Conservation (phyloP, 208 protist species). For the Endotrypanum monterogeii region DNA sequence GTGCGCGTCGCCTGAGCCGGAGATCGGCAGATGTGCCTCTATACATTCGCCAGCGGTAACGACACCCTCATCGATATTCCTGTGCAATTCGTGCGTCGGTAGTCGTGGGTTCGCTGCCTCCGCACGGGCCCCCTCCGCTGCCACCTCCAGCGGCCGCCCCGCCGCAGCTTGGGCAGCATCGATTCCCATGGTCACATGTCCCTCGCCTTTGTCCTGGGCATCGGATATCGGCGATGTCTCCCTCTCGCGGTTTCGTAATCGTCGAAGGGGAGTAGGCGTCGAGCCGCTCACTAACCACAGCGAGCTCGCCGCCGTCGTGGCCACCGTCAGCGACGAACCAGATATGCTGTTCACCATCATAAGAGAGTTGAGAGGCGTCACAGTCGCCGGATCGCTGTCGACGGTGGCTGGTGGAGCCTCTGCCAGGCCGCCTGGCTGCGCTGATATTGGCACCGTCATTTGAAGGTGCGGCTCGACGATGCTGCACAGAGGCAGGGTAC, state of each 20-base stretch:
- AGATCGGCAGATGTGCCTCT: too few species aligned
- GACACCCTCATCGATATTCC: not conserved
- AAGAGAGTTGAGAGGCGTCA: constrained; percentile 7
- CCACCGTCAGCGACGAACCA: constrained; percentile 8
- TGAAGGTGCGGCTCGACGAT: not conserved
- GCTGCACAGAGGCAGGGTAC: not conserved
- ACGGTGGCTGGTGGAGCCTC: not conserved
- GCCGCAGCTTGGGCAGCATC: not conserved
- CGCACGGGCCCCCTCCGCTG: not conserved
- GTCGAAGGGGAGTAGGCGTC: constrained; percentile 52
- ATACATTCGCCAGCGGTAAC: not conserved
- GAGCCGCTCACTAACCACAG: constrained; percentile 54
- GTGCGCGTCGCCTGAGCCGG: not conserved
- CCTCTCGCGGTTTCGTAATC: constrained; percentile 14
- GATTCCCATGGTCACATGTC: not conserved
- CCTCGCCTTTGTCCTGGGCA: not conserved
- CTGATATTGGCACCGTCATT: not conserved
- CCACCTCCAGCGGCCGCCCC: not conserved
- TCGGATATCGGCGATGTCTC: not conserved
- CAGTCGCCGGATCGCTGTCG: not conserved
- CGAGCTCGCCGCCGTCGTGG: constrained; percentile 23
- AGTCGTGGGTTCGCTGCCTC: not conserved
- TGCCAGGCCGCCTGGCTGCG: not conserved
- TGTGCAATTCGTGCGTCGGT: not conserved
- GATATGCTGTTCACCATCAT: not conserved